phyloP scores from a whole-genome alignment of 805 yeast genomes.

The Starmera caribaea region DNA sequence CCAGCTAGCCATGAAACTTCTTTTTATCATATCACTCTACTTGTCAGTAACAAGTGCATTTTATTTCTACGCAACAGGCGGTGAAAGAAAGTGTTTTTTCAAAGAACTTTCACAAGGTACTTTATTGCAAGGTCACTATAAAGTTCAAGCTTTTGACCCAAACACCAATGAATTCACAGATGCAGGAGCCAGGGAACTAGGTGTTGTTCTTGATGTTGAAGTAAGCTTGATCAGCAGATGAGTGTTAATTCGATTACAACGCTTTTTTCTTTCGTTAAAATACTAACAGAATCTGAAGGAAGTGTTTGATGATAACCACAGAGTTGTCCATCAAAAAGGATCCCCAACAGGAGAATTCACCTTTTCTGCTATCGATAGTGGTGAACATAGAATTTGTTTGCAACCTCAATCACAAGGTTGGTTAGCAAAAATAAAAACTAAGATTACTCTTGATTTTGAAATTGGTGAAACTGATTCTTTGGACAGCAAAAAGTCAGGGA shows the following conservation, averaged over 20 bases:
- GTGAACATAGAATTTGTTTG: constrained; percentile 72
- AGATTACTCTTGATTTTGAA: constrained; percentile 54
- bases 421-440: constrained; percentile 48
- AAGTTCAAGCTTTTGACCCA: constrained; percentile 34
- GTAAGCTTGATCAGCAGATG: constrained; percentile 4
- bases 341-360: constrained; percentile 60
- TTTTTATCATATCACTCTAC: constrained; percentile 12
- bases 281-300: constrained; percentile 25
- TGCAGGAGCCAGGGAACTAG: constrained; percentile 25
- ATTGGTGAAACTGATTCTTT: constrained; percentile 56
- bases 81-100: constrained; percentile 44
- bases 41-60: constrained; percentile 26
- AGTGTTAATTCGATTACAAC: neutral
- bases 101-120: constrained; percentile 44
- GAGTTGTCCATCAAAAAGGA: constrained; percentile 64
- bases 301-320: constrained; percentile 68
- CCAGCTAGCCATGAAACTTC: constrained; percentile 6
- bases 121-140: constrained; percentile 39
- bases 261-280: neutral
- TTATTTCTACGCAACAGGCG: constrained; percentile 43
- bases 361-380: constrained; percentile 64
- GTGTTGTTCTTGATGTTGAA: constrained; percentile 35
- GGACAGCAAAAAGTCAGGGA: constrained; percentile 57
- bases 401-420: constrained; percentile 46
- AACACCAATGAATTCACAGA: constrained; percentile 24